Base-by-base conservation (phyloP, 1,284 basidiomycete species). In the Porogramme epimiltina region DNA sequence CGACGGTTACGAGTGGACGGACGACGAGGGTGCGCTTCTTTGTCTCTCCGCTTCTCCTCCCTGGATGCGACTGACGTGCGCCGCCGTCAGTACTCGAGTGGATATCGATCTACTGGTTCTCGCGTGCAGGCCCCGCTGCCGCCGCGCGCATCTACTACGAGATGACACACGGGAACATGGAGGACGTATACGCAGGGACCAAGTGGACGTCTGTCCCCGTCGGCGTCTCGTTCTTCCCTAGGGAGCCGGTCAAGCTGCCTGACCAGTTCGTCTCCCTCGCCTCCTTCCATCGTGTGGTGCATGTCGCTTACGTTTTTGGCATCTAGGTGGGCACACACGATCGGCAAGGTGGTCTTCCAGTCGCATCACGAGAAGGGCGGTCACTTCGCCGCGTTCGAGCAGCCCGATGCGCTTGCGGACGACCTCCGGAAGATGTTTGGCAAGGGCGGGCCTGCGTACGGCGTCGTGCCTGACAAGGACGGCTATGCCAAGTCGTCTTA, bases 91-190 rank as follows among this genome's bases (percentile, higher is more conserved):
- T 70, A 73, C n/a, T 36, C 44, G 36, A 45, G 19, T 45, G 44
- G 44, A 20, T 45, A 22, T 45, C 44, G 16, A 25, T 45, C 24
- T 38, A 45, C 36, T 45, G 44, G 44, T 45, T 45, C 24, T 45
- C 44, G 34, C 44, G 44, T n/a, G 70, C 74, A 0, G 80, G 82
- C 1, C 81, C 81, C 0, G 70, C 77, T 1, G 78, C 81, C 0
- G 76, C 80, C 0, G 1, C 76, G 13, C 69, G 80, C 3, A 80
- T 82, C 24, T 83, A 84, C 61, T 80, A 75, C 51, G 80, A 80
- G 59, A 33, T 54, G 10, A 16, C 13, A 2, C 39, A 24, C 4
- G 22, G 28, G 26, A n/a, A 31, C 26, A 24, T 26, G 15, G 15
- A 10, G 15, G 15, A 33, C 65, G 64, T 3, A 10, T 70, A 55